Base-by-base conservation (phyloP, 75 land plant genomes). In the Cryptomeria japonica region DNA sequence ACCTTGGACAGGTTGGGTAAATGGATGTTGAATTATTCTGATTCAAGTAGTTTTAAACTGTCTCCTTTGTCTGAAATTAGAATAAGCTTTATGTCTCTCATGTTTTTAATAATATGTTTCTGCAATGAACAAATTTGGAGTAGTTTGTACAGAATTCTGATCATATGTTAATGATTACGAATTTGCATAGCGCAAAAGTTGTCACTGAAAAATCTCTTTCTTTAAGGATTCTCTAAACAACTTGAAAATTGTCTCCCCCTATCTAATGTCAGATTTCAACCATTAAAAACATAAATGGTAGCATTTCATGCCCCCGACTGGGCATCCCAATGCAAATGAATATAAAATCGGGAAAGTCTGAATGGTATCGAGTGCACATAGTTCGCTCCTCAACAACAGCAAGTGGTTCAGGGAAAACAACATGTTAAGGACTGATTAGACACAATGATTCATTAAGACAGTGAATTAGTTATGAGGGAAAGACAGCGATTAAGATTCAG, bases 1-100 rank as follows among this genome's bases (percentile, higher is more conserved):
- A 98, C 88, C 86, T 98, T 68, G 99, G 99, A 87, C 99, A 97
- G 96, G 99, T 97, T 39, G 55, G 85, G 32, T 75, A 49, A 12
- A 15, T 84, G 61, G 77, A 82, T 82, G 3, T 82, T 42, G 42
- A 44, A 82, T 41, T 82, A 25, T 12, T 8, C n/a, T 80, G 18
- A 42, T 80, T 41, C 14, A 28, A 46, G 49, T 28, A 82, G n/a
- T 82, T 32, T 82, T 82, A 44, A 42, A 82, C 41, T 44, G 46
- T 44, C 47, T 41, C 84, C 47, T 82, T 82, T 82, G 41, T 82
- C 84, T n/a, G 51, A 44, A 64, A 64, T 25, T 28, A 7, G n/a
- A 25, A 10, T 41, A 11, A 9, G 13, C 9, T 82, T 82, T 82
- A 15, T 44, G 28, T 82, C 44, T 44, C 13, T 28, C 3, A 11